These are phyloP conservation scores for Nigrospora osmanthi DNA, from an alignment of 2,329 filamentous ascomycete species.

Conservation along the genomic window DNA sequence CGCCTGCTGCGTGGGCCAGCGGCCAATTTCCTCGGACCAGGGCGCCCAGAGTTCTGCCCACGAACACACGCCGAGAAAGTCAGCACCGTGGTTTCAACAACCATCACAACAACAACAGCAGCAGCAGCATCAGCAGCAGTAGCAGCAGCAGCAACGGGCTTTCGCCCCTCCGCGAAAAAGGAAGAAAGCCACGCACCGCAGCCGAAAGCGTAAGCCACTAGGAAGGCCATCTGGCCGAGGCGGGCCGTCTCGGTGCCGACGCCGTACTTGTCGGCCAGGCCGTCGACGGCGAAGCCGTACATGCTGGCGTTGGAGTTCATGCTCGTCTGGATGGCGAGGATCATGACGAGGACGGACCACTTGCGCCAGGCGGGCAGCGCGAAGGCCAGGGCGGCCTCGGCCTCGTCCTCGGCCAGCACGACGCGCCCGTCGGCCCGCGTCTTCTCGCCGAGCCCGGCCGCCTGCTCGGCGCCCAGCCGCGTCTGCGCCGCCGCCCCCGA, in stretches of 20 bases:
- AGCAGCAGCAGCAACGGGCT: background rate
- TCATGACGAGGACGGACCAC: conserved; percentile 41
- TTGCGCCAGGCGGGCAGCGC: conserved; percentile 37
- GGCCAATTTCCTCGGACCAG: conserved; percentile 44
- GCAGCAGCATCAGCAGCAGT: too few relatives aligned
- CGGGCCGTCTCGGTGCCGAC: conserved; percentile 38
- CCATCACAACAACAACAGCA: too few relatives aligned
- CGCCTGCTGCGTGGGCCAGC: conserved; percentile 40
- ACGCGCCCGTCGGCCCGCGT: background rate
- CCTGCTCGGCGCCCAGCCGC: too few relatives aligned
- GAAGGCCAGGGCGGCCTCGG: conserved; percentile 38
- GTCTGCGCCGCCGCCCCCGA: too few relatives aligned
- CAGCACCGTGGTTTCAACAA: background rate
- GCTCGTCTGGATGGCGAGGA: conserved; percentile 44
- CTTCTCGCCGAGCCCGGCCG: background rate
- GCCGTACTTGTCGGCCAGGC: conserved; percentile 34
- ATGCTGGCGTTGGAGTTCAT: conserved; percentile 50
- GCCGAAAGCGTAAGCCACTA: conserved; percentile 42
- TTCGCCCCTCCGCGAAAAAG: too few relatives aligned
- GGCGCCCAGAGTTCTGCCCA: conserved; percentile 45
- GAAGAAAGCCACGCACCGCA: conserved; percentile 5
- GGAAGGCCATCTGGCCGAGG: conserved; percentile 38
- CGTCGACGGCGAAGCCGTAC: conserved; percentile 40
- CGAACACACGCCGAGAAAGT: background rate
- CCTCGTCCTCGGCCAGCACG: conserved; percentile 37